Conservation (phyloP, 1,139 yeast species). For the Maudiozyma humilis region DNA sequence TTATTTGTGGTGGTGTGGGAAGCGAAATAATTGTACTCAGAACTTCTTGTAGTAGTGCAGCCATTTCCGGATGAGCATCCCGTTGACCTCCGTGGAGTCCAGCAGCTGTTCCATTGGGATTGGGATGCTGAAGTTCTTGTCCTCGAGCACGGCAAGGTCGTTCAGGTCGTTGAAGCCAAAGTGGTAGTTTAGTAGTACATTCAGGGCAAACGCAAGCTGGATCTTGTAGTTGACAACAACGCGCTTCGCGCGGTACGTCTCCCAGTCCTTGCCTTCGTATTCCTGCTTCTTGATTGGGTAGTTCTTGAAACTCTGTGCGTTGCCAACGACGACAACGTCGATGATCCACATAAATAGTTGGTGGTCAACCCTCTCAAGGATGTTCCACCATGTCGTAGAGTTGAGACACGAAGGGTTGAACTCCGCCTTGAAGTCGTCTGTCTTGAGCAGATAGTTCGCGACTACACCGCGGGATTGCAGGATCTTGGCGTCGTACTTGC, state of each 20-base stretch:
- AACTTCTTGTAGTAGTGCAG: constrained; percentile 28
- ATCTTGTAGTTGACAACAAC: constrained; percentile 34
- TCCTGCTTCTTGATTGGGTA: constrained; percentile 16
- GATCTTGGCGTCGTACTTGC: constrained; percentile 27
- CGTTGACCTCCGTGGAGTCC: constrained; percentile 18
- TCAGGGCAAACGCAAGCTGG: constrained; percentile 33
- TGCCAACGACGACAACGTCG: constrained; percentile 27
- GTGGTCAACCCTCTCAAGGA: constrained; percentile 28
- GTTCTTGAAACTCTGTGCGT: constrained; percentile 23
- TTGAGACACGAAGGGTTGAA: constrained; percentile 25
- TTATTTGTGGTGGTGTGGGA: too few relatives aligned
- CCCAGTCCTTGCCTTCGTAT: constrained; percentile 23
- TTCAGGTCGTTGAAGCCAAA: constrained; percentile 41
- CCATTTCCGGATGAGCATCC: constrained; percentile 29
- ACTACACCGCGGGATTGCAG: constrained; percentile 23
- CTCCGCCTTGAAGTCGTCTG: constrained; percentile 27
- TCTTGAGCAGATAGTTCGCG: constrained; percentile 21
- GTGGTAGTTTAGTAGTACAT: constrained; percentile 39
- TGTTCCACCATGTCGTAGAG: constrained; percentile 29
- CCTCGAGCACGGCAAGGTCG: constrained; percentile 23
- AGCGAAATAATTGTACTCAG: too few relatives aligned
- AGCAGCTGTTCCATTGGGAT: constrained; percentile 20
- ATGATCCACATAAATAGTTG: constrained; percentile 30
- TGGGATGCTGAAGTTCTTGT: constrained; percentile 22
- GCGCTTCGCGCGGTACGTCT: constrained; percentile 23